Percentiles rank a stretch among this genome's conserved stretches.
These are phyloP conservation scores for Penicillium crystallinum DNA, from an alignment of 495 filamentous ascomycete genomes.

Conservation along the genomic window DNA sequence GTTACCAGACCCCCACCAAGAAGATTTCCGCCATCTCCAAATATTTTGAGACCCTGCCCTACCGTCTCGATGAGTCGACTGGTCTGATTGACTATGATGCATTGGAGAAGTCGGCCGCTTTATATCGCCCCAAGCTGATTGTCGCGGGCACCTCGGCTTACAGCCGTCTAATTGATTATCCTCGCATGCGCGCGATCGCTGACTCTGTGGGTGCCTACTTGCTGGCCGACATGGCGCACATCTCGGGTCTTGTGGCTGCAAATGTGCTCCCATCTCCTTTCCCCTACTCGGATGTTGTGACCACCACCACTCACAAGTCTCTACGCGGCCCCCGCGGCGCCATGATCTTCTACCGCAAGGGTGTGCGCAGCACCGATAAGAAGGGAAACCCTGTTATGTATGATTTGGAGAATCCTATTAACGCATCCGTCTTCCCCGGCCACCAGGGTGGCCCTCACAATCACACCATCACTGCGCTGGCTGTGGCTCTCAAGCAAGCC, in stretches of 20 bases:
- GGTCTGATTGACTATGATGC: constrained; percentile 92
- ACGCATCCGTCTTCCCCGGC: constrained; percentile 95
- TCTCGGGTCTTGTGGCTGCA: constrained; percentile 88
- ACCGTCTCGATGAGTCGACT: constrained; percentile 83
- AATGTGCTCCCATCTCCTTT: constrained; percentile 90
- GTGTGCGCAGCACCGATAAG: constrained; percentile 82
- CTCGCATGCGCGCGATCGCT: constrained; percentile 77
- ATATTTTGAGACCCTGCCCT: constrained; percentile 97
- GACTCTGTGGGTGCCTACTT: constrained; percentile 91
- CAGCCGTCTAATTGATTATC: constrained; percentile 89
- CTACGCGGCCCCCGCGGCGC: constrained; percentile 90
- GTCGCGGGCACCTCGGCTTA: constrained; percentile 93
- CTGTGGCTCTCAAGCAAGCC: constrained; percentile 91
- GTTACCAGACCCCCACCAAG: constrained; percentile 95
- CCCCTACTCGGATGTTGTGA: constrained; percentile 83
- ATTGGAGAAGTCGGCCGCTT: constrained; percentile 73
- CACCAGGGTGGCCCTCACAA: constrained; percentile 98
- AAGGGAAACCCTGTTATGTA: constrained; percentile 80
- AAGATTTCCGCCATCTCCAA: constrained; percentile 98
- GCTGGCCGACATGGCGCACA: constrained; percentile 95
- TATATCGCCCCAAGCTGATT: constrained; percentile 94
- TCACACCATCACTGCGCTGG: constrained; percentile 93
- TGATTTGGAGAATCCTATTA: constrained; percentile 91
- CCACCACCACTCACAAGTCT: constrained; percentile 98
- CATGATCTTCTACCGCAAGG: constrained; percentile 97